Percentiles rank a stretch among this genome's conserved stretches.
Conservation (phyloP, 768 basidiomycete genomes). For the Psilocybe cyanescens region DNA sequence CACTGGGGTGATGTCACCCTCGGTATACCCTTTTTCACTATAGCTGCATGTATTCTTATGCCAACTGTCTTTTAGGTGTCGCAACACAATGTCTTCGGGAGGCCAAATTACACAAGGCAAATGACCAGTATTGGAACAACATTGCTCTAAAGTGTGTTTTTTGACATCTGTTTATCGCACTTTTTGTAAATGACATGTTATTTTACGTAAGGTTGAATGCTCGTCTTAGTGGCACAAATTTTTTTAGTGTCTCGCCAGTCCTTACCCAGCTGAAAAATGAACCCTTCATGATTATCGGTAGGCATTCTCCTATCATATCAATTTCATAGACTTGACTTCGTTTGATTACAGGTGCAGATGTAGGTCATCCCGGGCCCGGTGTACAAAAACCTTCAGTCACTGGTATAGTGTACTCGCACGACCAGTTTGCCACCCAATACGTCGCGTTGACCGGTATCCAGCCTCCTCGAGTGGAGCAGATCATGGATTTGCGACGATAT, state of each 20-base stretch:
- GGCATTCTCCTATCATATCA: not conserved
- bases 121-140: slow-evolving; percentile 15
- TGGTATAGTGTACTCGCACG: slow-evolving; percentile 11
- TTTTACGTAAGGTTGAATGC: slow-evolving; percentile 7
- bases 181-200: not conserved
- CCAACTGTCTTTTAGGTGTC: slow-evolving; percentile 1
- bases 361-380: slow-evolving; percentile 15
- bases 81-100: slow-evolving; percentile 7
- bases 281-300: slow-evolving; percentile 15
- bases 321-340: not conserved
- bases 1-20: slow-evolving; percentile 9
- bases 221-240: slow-evolving; percentile 11
- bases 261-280: not conserved
- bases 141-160: slow-evolving; percentile 12
- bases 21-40: not conserved
- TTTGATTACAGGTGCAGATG: slow-evolving; percentile 11
- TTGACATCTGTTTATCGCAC: not conserved
- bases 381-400: slow-evolving; percentile 14
- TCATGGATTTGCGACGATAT: not conserved
- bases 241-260: not conserved
- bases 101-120: not conserved
- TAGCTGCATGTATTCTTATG: not conserved
- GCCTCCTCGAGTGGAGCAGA: slow-evolving; percentile 7
- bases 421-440: slow-evolving; percentile 8
- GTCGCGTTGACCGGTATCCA: slow-evolving; percentile 12